A percentile compares a stretch with the other conserved stretches of the same genome.
Evolutionary conservation across 768 basidiomycete species (phyloP).

Genomic region (Tulasnella sp.): DNA sequence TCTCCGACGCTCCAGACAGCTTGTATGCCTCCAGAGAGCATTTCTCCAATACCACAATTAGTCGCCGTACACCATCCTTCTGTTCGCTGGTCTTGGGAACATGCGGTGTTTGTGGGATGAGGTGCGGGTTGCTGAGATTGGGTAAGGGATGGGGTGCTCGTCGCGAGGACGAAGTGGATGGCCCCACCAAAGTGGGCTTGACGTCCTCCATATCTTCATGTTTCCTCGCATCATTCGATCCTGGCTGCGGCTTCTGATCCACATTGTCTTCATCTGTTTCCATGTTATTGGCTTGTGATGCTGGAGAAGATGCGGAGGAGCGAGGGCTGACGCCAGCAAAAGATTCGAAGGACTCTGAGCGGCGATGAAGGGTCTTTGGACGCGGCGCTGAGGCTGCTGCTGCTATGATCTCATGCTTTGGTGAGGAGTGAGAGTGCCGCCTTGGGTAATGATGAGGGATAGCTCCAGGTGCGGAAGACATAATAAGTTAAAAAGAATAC

Average conservation of each 20-base stretch:
- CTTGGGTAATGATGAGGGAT: not conserved
- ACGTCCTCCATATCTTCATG: not conserved
- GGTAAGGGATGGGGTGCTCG: conserved; percentile 52
- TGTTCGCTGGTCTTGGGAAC: conserved; percentile 41
- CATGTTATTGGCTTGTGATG: not conserved
- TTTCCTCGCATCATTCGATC: not conserved
- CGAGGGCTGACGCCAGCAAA: not conserved
- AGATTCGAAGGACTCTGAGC: not conserved
- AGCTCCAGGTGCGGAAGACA: conserved; percentile 10
- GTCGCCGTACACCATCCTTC: conserved; percentile 41
- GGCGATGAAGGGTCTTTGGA: not conserved
- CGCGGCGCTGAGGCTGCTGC: not conserved
- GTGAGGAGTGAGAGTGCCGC: conserved; percentile 16
- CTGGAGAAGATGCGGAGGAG: not conserved
- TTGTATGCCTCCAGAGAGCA: conserved; percentile 95
- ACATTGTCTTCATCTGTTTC: not conserved
- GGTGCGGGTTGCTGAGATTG: conserved; percentile 62
- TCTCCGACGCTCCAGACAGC: conserved; percentile 40
- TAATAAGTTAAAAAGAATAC: not conserved
- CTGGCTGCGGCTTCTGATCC: not conserved
- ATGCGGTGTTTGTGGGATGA: conserved; percentile 75
- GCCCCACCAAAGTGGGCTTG: not conserved
- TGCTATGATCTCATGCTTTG: not conserved
- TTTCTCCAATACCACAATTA: conserved; percentile 87
- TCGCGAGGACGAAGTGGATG: conserved; percentile 1